These are phyloP conservation scores for Ceratocystis variospora DNA, from an alignment of 2,329 filamentous ascomycete species.

Conservation along the genomic window DNA sequence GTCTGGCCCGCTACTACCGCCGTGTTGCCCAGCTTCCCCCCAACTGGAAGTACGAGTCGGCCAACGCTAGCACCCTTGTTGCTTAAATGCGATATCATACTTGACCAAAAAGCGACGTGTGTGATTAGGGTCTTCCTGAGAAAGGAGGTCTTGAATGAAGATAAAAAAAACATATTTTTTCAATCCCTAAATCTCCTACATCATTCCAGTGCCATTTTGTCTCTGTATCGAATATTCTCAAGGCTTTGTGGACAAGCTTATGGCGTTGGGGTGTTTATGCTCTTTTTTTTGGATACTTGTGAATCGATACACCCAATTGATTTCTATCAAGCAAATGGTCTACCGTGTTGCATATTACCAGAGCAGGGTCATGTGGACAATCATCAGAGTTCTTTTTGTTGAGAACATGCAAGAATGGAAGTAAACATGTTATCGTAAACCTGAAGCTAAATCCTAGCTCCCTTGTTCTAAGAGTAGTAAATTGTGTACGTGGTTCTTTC, in stretches of 20 bases:
- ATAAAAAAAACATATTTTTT: slow-evolving; percentile 16
- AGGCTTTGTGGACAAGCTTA: slow-evolving; percentile 1
- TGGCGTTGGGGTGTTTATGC: slow-evolving; percentile 7
- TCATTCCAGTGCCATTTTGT: slow-evolving; percentile 4
- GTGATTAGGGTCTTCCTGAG: slow-evolving; percentile 15
- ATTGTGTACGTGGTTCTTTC: too few relatives aligned
- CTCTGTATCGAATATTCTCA: background rate
- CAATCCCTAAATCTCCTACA: slow-evolving; percentile 15
- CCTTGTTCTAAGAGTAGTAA: background rate
- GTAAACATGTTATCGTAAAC: background rate
- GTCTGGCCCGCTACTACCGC: slow-evolving; percentile 99
- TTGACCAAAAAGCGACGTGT: slow-evolving; percentile 16
- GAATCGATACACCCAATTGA: slow-evolving; percentile 14
- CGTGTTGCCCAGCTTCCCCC: slow-evolving; percentile 72
- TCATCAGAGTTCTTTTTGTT: background rate
- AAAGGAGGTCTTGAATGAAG: slow-evolving; percentile 15
- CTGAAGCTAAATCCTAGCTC: background rate
- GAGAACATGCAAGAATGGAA: background rate
- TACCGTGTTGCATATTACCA: slow-evolving; percentile 4
- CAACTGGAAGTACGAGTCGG: slow-evolving; percentile 98
- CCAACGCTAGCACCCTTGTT: slow-evolving; percentile 88
- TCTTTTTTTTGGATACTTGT: background rate
- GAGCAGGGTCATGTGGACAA: background rate
- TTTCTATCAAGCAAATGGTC: slow-evolving; percentile 8
- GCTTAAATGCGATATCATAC: slow-evolving; percentile 44